These are phyloP conservation scores for Kwoniella dejecticola DNA, from an alignment of 768 basidiomycete species.

Conservation along the genomic window DNA sequence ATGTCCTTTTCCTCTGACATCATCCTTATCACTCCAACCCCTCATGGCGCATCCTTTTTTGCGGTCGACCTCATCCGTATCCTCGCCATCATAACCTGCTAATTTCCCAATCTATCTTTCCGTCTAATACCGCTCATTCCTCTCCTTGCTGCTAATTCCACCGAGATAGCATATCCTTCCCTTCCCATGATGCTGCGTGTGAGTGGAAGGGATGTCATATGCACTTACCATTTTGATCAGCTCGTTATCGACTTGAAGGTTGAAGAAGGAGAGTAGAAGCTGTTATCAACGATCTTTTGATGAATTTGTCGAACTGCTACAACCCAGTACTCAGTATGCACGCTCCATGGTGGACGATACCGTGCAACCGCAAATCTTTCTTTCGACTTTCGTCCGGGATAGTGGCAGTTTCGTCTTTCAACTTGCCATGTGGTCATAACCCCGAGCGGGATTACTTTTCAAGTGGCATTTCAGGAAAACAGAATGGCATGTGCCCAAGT, in stretches of 20 bases:
- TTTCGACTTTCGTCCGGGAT: not conserved
- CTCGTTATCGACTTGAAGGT: conserved; percentile 25
- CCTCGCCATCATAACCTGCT: too few species aligned
- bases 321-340: too few species aligned
- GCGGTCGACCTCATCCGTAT: too few species aligned
- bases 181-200: not conserved
- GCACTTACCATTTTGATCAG: conserved; percentile 25
- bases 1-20: too few species aligned
- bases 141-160: too few species aligned
- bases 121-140: too few species aligned
- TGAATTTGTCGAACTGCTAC: not conserved
- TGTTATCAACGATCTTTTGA: not conserved
- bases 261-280: conserved; percentile 4
- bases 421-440: conserved; percentile 1
- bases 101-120: too few species aligned
- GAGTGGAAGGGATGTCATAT: not conserved
- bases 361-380: not conserved
- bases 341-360: not conserved
- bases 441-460: not conserved
- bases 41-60: too few species aligned
- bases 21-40: too few species aligned
- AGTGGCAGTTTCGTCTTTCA: conserved; percentile 17
- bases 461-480: too few species aligned
- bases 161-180: conserved; percentile 3
- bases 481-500: too few species aligned